phyloP scores from a whole-genome alignment of 352 stramenopile genomes.

The Thalassiosira hispida region DNA sequence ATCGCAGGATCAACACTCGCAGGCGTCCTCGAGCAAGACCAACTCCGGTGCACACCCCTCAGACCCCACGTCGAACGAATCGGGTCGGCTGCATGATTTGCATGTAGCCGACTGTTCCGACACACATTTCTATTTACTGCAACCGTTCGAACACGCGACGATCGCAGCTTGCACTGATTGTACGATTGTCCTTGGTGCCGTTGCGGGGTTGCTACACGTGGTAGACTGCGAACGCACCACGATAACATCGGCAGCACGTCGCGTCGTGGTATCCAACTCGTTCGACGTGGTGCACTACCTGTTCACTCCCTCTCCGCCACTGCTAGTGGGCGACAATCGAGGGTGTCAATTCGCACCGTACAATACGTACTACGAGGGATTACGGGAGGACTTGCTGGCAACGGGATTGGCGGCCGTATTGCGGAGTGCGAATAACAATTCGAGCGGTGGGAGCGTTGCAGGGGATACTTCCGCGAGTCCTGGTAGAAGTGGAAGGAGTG shows the following conservation, averaged over 20 bases:
- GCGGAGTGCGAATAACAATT: slow-evolving; percentile 31
- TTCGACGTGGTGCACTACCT: slow-evolving; percentile 91
- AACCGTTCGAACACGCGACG: slow-evolving; percentile 92
- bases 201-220: slow-evolving; percentile 90
- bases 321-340: slow-evolving; percentile 95
- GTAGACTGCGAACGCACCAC: slow-evolving; percentile 94
- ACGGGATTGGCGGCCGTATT: slow-evolving; percentile 75
- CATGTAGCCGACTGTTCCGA: slow-evolving; percentile 92
- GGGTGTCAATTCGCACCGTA: slow-evolving; percentile 94
- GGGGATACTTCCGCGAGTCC: slow-evolving; percentile 40
- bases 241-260: slow-evolving; percentile 89
- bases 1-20: slow-evolving; percentile 24
- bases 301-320: slow-evolving; percentile 90
- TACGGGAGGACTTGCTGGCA: slow-evolving; percentile 85
- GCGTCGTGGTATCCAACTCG: slow-evolving; percentile 91
- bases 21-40: slow-evolving; percentile 10
- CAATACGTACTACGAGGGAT: slow-evolving; percentile 93
- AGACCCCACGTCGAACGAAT: slow-evolving; percentile 28
- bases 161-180: slow-evolving; percentile 94
- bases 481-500: slow-evolving; percentile 24
- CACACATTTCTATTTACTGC: slow-evolving; percentile 93
- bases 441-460: slow-evolving; percentile 28
- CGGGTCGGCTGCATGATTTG: slow-evolving; percentile 75
- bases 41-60: too few relatives aligned
- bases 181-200: slow-evolving; percentile 94